Evolutionary conservation across 73 alveolate species (phyloP).

Genomic region (Durusdinium trenchii): DNA sequence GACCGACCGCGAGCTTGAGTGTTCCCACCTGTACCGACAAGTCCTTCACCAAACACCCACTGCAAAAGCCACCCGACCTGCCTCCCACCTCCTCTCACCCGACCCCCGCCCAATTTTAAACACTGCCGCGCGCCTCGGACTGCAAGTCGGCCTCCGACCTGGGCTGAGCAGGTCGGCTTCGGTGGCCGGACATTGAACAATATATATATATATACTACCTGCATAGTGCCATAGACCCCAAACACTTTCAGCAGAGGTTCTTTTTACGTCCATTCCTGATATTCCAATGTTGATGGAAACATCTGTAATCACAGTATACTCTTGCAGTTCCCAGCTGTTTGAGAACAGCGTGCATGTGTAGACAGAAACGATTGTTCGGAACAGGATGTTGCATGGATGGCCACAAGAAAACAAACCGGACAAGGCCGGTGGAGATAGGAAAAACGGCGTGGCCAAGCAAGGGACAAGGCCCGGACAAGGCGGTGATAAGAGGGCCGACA

Average conservation of each 20-base stretch:
- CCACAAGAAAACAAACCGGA: no score
- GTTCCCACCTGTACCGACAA: neutral
- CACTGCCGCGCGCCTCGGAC: neutral
- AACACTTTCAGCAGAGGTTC: neutral
- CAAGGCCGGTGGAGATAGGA: no score
- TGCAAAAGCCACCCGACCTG: neutral
- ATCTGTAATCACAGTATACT: neutral
- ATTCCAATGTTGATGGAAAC: neutral
- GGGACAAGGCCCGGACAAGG: no score
- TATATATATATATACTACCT: neutral
- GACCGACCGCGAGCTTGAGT: no score
- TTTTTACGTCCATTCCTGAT: no score
- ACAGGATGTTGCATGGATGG: no score
- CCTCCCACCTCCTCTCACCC: neutral
- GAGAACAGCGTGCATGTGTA: neutral
- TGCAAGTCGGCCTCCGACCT: slow-evolving; percentile 32
- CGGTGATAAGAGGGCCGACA: no score
- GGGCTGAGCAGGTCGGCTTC: neutral
- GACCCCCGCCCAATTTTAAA: neutral
- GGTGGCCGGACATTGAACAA: neutral
- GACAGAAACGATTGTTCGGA: no score
- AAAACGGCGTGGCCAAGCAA: no score
- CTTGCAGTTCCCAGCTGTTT: neutral
- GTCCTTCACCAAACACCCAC: neutral
- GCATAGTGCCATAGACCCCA: neutral